Percentiles rank a stretch among this genome's conserved stretches.
These are phyloP conservation scores for Thermoascus crustaceus DNA, from an alignment of 2,329 filamentous ascomycete species.

Conservation along the genomic window DNA sequence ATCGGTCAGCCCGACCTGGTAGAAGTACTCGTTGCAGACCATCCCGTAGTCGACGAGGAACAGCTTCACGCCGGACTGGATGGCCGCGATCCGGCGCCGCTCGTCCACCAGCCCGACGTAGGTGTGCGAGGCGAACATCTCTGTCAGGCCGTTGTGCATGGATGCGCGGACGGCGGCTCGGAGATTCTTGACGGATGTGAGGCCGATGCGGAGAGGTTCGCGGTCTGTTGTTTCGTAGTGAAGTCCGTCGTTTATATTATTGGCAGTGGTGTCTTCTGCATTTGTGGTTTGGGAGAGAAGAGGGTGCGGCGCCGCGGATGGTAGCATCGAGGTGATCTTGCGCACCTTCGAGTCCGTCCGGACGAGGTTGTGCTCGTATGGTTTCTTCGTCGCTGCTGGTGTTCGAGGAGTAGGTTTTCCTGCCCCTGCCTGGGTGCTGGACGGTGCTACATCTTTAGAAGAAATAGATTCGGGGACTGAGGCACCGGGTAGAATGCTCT, in stretches of 20 bases:
- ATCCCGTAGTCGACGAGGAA: constrained; percentile 91
- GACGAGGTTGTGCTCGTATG: constrained; percentile 79
- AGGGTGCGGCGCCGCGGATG: constrained; percentile 41
- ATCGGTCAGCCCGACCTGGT: constrained; percentile 87
- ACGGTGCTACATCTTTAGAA: constrained; percentile 13
- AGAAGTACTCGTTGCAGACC: constrained; percentile 81
- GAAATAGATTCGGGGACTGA: constrained; percentile 39
- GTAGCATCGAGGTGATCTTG: constrained; percentile 95
- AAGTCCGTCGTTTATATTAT: constrained; percentile 43
- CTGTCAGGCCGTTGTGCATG: constrained; percentile 78
- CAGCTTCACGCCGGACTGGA: constrained; percentile 86
- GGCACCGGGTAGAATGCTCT: constrained; percentile 70
- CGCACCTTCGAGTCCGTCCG: constrained; percentile 80
- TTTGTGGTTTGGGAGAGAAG: constrained; percentile 19
- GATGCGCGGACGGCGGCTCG: constrained; percentile 70
- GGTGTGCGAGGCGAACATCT: constrained; percentile 78
- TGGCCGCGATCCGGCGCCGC: constrained; percentile 74
- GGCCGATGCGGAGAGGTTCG: constrained; percentile 59
- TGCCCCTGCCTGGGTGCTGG: constrained; percentile 13
- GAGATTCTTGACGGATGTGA: constrained; percentile 79
- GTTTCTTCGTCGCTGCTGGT: constrained; percentile 39
- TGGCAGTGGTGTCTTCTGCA: constrained; percentile 25
- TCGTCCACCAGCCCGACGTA: constrained; percentile 93
- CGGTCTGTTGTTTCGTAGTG: constrained; percentile 67
- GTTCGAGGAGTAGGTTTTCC: constrained; percentile 33